Evolutionary conservation across 176 grass and related monocot genomes (phyloP).

Genomic region (Cenchrus fungigraminus): DNA sequence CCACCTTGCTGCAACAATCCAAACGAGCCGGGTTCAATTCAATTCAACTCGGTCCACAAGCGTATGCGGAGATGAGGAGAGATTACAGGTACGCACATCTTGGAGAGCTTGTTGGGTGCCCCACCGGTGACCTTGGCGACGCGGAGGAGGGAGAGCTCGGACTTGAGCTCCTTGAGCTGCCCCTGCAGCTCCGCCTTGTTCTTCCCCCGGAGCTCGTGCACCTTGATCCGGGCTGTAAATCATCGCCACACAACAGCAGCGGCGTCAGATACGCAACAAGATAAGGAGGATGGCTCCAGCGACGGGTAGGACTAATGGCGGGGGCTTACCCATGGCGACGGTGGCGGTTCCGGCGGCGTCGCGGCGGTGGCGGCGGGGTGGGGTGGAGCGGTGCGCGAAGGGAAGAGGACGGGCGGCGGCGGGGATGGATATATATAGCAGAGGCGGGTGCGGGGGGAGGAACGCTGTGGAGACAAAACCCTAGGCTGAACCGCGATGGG

Average conservation of each 20-base stretch:
- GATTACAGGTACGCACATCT: constrained; percentile 53
- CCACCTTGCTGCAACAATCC: constrained; percentile 58
- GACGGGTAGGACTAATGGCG: background rate
- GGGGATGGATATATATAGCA: constrained; percentile 21
- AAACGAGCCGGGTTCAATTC: background rate
- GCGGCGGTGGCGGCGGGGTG: constrained; percentile 5
- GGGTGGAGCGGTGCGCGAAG: constrained; percentile 10
- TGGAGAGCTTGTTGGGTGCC: constrained; percentile 93
- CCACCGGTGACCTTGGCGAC: constrained; percentile 63
- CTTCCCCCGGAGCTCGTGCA: constrained; percentile 90
- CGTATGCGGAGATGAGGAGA: background rate
- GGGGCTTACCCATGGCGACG: constrained; percentile 43
- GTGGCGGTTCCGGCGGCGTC: background rate
- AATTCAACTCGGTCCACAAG: too few relatives aligned
- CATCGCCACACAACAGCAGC: background rate
- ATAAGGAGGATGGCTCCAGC: background rate
- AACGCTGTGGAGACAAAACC: constrained; percentile 23
- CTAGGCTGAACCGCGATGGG: constrained; percentile 13
- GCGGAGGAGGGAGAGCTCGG: constrained; percentile 48
- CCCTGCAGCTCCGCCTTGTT: constrained; percentile 63
- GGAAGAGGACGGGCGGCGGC: background rate
- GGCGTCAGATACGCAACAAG: constrained; percentile 14
- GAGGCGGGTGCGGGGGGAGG: background rate
- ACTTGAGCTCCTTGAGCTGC: constrained; percentile 83
- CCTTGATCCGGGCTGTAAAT: constrained; percentile 76